Conservation (phyloP, 345 rosid species). For the Salix caprea region DNA sequence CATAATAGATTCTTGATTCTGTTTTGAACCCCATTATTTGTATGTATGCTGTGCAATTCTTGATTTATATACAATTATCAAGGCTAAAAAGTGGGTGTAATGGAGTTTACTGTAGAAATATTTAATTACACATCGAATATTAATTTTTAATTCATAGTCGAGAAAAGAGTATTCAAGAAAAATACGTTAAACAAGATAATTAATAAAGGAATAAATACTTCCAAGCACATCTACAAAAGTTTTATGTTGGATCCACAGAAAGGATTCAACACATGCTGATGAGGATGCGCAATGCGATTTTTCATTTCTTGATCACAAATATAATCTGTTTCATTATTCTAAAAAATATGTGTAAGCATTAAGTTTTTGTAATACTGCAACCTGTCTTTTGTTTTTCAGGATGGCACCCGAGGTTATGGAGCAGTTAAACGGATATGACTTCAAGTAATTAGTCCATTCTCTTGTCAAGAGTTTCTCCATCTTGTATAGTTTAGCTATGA, state of each 20-base stretch:
- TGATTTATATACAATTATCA: neutral
- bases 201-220: neutral
- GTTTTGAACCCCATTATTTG: neutral
- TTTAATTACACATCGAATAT: neutral
- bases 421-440: slow-evolving; percentile 95
- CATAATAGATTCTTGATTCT: neutral
- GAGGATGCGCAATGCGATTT: neutral
- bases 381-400: slow-evolving; percentile 42
- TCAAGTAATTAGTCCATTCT: slow-evolving; percentile 55
- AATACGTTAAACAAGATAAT: neutral
- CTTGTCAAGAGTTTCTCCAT: slow-evolving; percentile 4
- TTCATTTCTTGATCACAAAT: neutral
- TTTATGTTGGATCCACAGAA: neutral
- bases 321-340: neutral
- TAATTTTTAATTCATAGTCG: neutral
- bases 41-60: neutral
- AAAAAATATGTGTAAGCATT: neutral
- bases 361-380: neutral
- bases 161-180: neutral
- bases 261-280: neutral
- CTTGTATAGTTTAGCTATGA: slow-evolving; percentile 5
- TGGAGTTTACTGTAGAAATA: neutral
- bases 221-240: neutral
- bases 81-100: neutral
- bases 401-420: slow-evolving; percentile 99